A percentile compares a stretch with the other conserved stretches of the same genome.
phyloP scores from a whole-genome alignment of 2,329 filamentous ascomycete species.

The Talaromyces pinophilus region DNA sequence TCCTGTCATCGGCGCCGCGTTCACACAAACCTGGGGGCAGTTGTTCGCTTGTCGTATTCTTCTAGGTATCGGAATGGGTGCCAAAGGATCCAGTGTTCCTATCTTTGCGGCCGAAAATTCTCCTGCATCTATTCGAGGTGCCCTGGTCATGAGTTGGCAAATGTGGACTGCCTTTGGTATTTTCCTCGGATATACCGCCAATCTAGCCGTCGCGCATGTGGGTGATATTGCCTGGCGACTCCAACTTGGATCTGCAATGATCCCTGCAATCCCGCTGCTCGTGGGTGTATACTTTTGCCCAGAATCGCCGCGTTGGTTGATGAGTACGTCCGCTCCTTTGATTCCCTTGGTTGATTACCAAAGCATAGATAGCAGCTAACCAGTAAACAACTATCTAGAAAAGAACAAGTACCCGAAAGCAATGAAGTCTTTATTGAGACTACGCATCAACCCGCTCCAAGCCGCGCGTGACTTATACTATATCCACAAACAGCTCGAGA shows the following conservation, averaged over 20 bases:
- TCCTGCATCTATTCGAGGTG: constrained; percentile 57
- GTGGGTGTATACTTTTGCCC: constrained; percentile 62
- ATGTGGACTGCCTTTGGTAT: constrained; percentile 63
- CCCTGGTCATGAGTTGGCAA: constrained; percentile 59
- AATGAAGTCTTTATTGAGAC: constrained; percentile 53
- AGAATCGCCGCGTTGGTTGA: constrained; percentile 64
- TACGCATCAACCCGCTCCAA: constrained; percentile 61
- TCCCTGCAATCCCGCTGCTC: constrained; percentile 64
- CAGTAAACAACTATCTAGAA: background rate
- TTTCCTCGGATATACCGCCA: constrained; percentile 66
- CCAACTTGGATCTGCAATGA: constrained; percentile 65
- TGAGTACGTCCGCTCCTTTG: background rate
- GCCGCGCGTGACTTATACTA: constrained; percentile 65
- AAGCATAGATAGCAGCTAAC: constrained; percentile 52
- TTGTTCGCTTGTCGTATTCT: constrained; percentile 59
- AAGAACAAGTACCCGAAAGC: background rate
- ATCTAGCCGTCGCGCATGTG: constrained; percentile 62
- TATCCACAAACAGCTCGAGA: constrained; percentile 55
- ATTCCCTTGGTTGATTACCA: constrained; percentile 50
- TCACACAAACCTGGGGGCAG: constrained; percentile 61
- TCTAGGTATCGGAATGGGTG: constrained; percentile 63
- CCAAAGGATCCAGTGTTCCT: constrained; percentile 58
- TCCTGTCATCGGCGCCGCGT: constrained; percentile 65
- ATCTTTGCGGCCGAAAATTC: constrained; percentile 59
- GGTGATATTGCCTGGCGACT: constrained; percentile 63